Evolutionary conservation across 83 land plant genomes (phyloP), one percentile per base, ranked within the genome.

Genomic region (Picea abies): DNA sequence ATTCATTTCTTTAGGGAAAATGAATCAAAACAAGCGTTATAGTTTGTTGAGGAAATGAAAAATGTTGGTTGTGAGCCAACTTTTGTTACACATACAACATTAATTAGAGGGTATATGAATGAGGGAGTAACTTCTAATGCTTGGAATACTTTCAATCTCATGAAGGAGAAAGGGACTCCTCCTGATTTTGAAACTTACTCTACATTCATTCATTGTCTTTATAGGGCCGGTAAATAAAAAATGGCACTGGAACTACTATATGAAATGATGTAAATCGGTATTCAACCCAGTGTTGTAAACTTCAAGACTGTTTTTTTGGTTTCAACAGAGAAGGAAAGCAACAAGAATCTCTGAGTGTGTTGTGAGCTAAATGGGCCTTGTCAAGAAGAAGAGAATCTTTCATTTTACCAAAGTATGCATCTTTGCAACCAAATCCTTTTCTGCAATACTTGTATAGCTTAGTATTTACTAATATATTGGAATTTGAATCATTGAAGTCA

Each of bases 311-410:
- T 91, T 82, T 85, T 60, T 82, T 23, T 85, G 91, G 93, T 17
- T 76, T 89, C 19, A 91, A 91, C 22, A 87, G 91, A 79, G 93
- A 91, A 81, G 93, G 93, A 19, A 91, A 89, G 70, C 87, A 76
- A 16, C n/a, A n/a, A n/a, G n/a, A n/a, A n/a, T n/a, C n/a, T n/a
- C n/a, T n/a, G n/a, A n/a, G n/a, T n/a, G n/a, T n/a, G n/a, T n/a
- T n/a, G n/a, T n/a, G n/a, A n/a, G n/a, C n/a, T n/a, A n/a, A n/a
- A n/a, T n/a, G n/a, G n/a, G n/a, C n/a, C n/a, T n/a, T n/a, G n/a
- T n/a, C n/a, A n/a, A n/a, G n/a, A n/a, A n/a, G n/a, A n/a, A n/a
- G n/a, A n/a, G n/a, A n/a, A n/a, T n/a, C n/a, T n/a, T n/a, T n/a
- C n/a, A n/a, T n/a, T n/a, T n/a, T n/a, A n/a, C n/a, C n/a, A n/a